Base-by-base conservation (phyloP, 2,329 filamentous ascomycete species). In the Arthrobotrys sphaeroides region DNA sequence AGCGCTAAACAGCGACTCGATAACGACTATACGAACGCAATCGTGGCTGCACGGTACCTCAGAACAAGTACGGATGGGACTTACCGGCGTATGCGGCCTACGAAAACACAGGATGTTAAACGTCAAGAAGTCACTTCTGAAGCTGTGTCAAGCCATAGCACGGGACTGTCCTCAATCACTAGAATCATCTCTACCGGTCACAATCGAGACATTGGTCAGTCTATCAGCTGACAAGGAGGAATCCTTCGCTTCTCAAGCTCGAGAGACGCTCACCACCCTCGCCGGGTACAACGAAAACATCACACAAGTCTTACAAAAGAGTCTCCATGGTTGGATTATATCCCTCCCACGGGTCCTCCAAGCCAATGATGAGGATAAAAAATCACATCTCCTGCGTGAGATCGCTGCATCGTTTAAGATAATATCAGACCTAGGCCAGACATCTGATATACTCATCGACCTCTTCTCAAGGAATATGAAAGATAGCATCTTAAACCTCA, bases 271-370 rank as follows among this genome's bases (percentile, higher is more conserved):
- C 10, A 74, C 62, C 16, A 77, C 78, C 5, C 74, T 77, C 3
- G 77, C 66, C 4, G 53, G 77, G 4, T 59, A 77, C 60, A 78
- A 78, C 12, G 80, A 82, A 1, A 72, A 70, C 5, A 76, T 81
- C 24, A 78, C 78, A 57, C 64, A 81, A 80, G 47, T 77, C 10
- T 38, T 79, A 28, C 77, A 78, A 28, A 73, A 77, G 38, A 79
- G 78, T 49, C 53, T 79, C 9, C 78, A 80, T 24, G 73, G 89
- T 61, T 97, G 94, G 93, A 87, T 94, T 22, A 88, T 88, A 1
- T 90, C 92, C 42, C 86, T 99, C 16, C 90, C 94, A 3, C 88
- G 93, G 13, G 83, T 92, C 12, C 94, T 97, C 89, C 92, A 94
- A 81, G 88, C 89, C 6, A 90, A 89, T 78, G 93, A 98, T 79